phyloP scores from a whole-genome alignment of 768 basidiomycete species.

The Kwoniella pini region DNA sequence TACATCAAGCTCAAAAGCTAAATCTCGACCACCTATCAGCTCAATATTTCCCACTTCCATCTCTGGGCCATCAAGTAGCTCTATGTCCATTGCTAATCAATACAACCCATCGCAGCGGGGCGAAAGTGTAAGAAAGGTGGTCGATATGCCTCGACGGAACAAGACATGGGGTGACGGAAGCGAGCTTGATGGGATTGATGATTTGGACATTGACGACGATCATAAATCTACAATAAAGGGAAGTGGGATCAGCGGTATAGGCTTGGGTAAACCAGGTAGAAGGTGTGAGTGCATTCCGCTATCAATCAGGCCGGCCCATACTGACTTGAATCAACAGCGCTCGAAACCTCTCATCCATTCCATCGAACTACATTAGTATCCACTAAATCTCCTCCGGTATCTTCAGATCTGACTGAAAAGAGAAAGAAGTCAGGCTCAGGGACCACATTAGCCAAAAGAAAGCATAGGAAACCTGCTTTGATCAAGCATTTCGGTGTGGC shows the following conservation, averaged over 20 bases:
- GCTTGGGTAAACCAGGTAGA: constrained; percentile 20
- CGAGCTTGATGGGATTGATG: constrained; percentile 83
- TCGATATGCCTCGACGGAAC: constrained; percentile 19
- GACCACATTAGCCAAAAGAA: not conserved
- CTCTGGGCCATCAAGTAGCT: constrained; percentile 19
- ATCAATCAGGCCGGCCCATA: not conserved
- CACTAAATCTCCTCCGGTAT: not conserved
- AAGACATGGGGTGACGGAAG: constrained; percentile 63
- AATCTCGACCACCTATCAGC: constrained; percentile 73
- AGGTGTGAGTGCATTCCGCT: constrained; percentile 6
- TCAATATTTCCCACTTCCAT: constrained; percentile 63
- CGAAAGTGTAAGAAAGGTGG: constrained; percentile 4
- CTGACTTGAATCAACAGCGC: constrained; percentile 9
- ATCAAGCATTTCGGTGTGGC: constrained; percentile 50
- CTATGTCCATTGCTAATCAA: constrained; percentile 3
- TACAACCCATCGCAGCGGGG: not conserved
- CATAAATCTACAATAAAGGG: constrained; percentile 43
- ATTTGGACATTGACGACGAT: constrained; percentile 84
- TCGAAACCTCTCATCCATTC: not conserved
- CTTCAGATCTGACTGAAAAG: constrained; percentile 20
- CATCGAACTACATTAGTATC: not conserved
- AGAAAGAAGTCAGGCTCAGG: constrained; percentile 31
- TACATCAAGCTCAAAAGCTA: constrained; percentile 69
- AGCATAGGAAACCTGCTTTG: constrained; percentile 31
- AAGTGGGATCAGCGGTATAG: constrained; percentile 3